phyloP scores from a whole-genome alignment of 352 stramenopile species.

The Pythium apleroticum region DNA sequence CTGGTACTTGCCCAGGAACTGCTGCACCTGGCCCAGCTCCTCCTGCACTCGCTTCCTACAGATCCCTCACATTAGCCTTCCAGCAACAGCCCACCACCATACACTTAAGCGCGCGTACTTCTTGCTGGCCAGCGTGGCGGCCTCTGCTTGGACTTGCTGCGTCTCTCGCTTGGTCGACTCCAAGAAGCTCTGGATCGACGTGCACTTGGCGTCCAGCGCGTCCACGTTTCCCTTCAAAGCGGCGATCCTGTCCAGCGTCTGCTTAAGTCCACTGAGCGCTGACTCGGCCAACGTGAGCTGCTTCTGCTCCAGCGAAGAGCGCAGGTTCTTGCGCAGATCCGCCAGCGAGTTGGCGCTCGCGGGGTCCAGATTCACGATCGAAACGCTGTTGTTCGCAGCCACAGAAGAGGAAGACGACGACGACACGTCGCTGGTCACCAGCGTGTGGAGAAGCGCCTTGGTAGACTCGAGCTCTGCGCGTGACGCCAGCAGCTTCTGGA shows the following conservation, averaged over 20 bases:
- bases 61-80: background rate
- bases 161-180: constrained; percentile 65
- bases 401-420: background rate
- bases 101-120: constrained; percentile 31
- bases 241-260: constrained; percentile 44
- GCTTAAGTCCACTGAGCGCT: constrained; percentile 39
- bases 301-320: constrained; percentile 47
- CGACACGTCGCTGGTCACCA: constrained; percentile 36
- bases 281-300: constrained; percentile 52
- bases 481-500: constrained; percentile 66
- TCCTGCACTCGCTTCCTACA: constrained; percentile 44
- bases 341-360: constrained; percentile 30
- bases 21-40: constrained; percentile 46
- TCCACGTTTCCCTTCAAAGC: constrained; percentile 40
- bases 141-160: constrained; percentile 63
- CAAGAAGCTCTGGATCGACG: constrained; percentile 49
- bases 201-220: constrained; percentile 47
- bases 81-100: background rate
- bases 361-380: constrained; percentile 34
- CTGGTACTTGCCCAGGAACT: constrained; percentile 74
- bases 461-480: constrained; percentile 62
- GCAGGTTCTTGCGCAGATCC: constrained; percentile 45
- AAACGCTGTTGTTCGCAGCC: background rate
- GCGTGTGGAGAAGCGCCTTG: constrained; percentile 52
- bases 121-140: constrained; percentile 37